Percentiles rank a stretch among this genome's conserved stretches.
Evolutionary conservation across 2,329 filamentous ascomycete species (phyloP).

Genomic region (Whalleya microplaca): DNA sequence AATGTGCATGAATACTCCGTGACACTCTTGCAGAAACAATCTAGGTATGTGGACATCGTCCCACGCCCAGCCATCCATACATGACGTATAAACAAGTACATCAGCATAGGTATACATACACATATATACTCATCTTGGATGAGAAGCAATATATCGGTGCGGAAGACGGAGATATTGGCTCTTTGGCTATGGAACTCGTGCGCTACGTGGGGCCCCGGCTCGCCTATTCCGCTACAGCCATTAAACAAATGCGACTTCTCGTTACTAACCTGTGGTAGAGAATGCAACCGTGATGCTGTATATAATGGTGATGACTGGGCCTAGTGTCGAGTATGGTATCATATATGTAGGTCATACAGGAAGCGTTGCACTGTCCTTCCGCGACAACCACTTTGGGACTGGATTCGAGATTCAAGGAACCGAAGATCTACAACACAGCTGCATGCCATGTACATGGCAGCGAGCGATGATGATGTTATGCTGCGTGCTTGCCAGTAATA

Average conservation of each 20-base stretch:
- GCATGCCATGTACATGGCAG: constrained; percentile 21
- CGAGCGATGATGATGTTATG: constrained; percentile 14
- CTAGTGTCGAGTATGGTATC: constrained; percentile 24
- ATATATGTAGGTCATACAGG: constrained; percentile 30
- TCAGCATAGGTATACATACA: background rate
- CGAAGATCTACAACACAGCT: constrained; percentile 24
- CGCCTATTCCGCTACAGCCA: constrained; percentile 20
- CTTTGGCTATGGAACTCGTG: background rate
- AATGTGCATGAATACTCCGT: constrained; percentile 5
- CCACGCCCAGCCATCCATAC: background rate
- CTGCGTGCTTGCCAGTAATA: background rate
- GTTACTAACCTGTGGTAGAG: constrained; percentile 18
- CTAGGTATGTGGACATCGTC: background rate
- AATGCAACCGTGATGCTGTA: constrained; percentile 20
- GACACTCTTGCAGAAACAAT: constrained; percentile 2
- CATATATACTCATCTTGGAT: background rate
- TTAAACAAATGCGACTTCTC: constrained; percentile 16
- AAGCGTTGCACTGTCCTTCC: constrained; percentile 23
- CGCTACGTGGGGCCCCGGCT: constrained; percentile 20
- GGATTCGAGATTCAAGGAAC: constrained; percentile 25
- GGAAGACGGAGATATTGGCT: background rate
- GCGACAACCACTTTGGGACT: constrained; percentile 22
- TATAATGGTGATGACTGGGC: constrained; percentile 18
- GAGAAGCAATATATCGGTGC: constrained; percentile 3
- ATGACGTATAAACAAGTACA: background rate